phyloP scores from a whole-genome alignment of 31 red algal genomes.

The Endocladia muricata region DNA sequence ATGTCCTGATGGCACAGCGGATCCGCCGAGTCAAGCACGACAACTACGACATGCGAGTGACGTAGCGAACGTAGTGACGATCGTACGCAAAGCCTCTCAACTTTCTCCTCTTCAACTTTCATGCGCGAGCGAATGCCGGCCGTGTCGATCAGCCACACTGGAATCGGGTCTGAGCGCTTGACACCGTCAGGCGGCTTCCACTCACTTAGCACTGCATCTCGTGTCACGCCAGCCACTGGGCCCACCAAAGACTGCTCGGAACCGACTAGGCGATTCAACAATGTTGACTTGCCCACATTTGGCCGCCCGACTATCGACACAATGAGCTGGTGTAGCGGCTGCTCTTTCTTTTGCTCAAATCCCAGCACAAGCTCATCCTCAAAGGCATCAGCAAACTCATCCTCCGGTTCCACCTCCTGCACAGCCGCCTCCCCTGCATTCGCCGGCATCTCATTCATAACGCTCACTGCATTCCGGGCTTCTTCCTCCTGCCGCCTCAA shows the following conservation, averaged over 20 bases:
- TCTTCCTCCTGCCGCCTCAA: not conserved
- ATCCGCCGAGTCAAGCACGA: constrained; percentile 41
- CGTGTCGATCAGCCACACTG: constrained; percentile 84
- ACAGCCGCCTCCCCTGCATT: not conserved
- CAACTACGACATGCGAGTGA: constrained; percentile 53
- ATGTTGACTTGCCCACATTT: constrained; percentile 93
- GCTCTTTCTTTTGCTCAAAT: constrained; percentile 6
- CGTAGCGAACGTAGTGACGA: constrained; percentile 53
- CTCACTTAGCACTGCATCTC: constrained; percentile 64
- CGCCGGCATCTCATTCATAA: not conserved
- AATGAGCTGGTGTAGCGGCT: constrained; percentile 49
- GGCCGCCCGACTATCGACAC: constrained; percentile 88
- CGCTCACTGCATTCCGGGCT: not conserved
- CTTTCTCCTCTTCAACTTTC: constrained; percentile 22
- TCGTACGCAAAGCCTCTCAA: constrained; percentile 45
- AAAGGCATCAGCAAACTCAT: constrained; percentile 5
- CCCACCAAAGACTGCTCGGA: constrained; percentile 53
- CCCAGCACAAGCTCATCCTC: constrained; percentile 47
- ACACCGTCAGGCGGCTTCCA: constrained; percentile 19
- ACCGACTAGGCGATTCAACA: constrained; percentile 79
- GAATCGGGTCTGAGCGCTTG: not conserved
- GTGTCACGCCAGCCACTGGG: constrained; percentile 72
- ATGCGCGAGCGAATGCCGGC: constrained; percentile 62
- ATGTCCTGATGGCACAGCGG: constrained; percentile 64
- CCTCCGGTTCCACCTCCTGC: not conserved